Evolutionary conservation across 176 grass and related monocot genomes (phyloP), one percentile per base, ranked within the genome.

Genomic region (Juncus inflexus): DNA sequence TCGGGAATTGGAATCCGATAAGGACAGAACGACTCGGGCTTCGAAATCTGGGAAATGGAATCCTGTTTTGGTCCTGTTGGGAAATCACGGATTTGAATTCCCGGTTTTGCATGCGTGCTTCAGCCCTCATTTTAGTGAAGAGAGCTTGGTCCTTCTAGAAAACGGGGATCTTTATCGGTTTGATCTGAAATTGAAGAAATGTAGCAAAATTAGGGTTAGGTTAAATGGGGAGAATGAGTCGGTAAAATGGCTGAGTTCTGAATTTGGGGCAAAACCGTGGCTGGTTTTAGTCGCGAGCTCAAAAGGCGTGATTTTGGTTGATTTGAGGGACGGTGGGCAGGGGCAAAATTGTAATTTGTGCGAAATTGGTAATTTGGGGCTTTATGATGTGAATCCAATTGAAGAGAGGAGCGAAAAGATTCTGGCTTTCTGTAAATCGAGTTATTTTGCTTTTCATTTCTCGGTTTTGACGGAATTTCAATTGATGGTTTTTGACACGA

Each of bases 121-220:
- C 82, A 91, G 82, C 75, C 74, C 62, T 13, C 92, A 89, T 97
- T 61, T 84, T 10, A 52, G 15, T 3, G 74, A 77, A 10, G 82
- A 97, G 50, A 81, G 85, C 35, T 47, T 42, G 1, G 75, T 81
- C 35, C 76, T 97, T 39, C 74, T 97, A 60, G 82, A 89, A 69
- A 86, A 47, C 3, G 85, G 87, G 28, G 66, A 89, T n/a, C 12
- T 97, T 72, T 89, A 78, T 69, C 83, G 87, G 85, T 91, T 91
- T 42, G 68, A 89, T 66, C 65, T 97, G 60, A 39, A 72, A 73
- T 79, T 74, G 3, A 52, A 58, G 37, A 50, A 38, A 35, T 80
- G 81, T 42, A 82, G 80, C 43, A 83, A 75, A 69, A 79, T 65
- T 14, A 89, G 5, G 68, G 40, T 89, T 66, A 15, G 52, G 68